Evolutionary conservation across 2,329 filamentous ascomycete genomes (phyloP).

Genomic region (Pleomassaria siparia): DNA sequence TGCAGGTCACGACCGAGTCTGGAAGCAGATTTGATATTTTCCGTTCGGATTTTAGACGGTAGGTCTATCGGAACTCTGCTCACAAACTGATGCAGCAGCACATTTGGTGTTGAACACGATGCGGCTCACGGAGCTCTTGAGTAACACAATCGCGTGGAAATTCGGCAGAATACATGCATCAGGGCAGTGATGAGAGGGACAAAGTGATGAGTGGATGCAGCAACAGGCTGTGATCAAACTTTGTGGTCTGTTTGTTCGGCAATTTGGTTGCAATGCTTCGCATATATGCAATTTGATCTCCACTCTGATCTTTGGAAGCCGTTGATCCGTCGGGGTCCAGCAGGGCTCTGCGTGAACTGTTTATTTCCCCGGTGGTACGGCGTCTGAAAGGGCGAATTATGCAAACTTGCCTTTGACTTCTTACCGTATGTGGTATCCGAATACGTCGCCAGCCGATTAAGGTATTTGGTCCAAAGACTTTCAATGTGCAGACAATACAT

Average conservation of each 20-base stretch:
- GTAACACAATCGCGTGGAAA: slow-evolving; percentile 22
- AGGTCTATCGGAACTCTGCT: slow-evolving; percentile 2
- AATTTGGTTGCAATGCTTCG: neutral
- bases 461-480: neutral
- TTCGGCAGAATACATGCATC: slow-evolving; percentile 8
- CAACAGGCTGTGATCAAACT: slow-evolving; percentile 6
- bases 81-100: slow-evolving; percentile 12
- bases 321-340: neutral
- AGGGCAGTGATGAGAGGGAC: neutral
- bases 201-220: neutral
- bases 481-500: too few species aligned
- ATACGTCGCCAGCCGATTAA: neutral
- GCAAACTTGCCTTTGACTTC: neutral
- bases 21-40: slow-evolving; percentile 1
- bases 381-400: neutral
- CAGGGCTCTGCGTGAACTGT: neutral
- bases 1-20: slow-evolving; percentile 12
- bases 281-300: neutral
- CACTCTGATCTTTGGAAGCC: neutral
- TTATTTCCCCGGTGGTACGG: neutral
- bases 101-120: slow-evolving; percentile 14
- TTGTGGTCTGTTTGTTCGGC: slow-evolving; percentile 2
- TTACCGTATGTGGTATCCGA: neutral
- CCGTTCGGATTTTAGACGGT: slow-evolving; percentile 9
- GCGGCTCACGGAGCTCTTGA: slow-evolving; percentile 4